Evolutionary conservation across 2,329 filamentous ascomycete species (phyloP).

Genomic region (Calonectria honghensis): DNA sequence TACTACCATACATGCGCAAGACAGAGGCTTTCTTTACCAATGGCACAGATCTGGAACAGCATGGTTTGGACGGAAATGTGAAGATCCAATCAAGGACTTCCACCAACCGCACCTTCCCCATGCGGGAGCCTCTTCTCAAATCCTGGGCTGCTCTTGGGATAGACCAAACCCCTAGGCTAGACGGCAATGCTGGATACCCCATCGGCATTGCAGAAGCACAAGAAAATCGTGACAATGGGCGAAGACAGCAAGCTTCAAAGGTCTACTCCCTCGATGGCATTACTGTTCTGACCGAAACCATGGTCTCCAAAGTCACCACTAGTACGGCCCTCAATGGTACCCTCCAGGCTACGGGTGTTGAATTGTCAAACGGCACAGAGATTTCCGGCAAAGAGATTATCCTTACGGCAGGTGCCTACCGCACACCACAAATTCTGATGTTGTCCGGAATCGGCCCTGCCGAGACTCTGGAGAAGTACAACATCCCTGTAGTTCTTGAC

Average conservation of each 20-base stretch:
- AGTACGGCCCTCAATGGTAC: background rate
- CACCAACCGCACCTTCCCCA: constrained; percentile 60
- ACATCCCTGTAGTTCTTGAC: constrained; percentile 26
- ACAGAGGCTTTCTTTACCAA: constrained; percentile 57
- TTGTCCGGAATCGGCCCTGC: constrained; percentile 61
- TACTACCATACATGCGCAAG: constrained; percentile 49
- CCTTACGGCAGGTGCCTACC: constrained; percentile 60
- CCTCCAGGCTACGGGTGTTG: constrained; percentile 13
- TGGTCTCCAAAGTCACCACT: constrained; percentile 50
- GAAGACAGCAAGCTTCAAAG: constrained; percentile 46
- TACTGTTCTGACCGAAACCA: constrained; percentile 51
- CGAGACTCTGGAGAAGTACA: constrained; percentile 35
- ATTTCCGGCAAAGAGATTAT: constrained; percentile 59
- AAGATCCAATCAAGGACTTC: constrained; percentile 55
- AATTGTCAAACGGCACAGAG: constrained; percentile 41
- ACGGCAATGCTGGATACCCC: constrained; percentile 54
- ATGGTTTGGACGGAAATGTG: constrained; percentile 62
- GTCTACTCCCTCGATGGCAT: constrained; percentile 52
- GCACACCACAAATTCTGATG: constrained; percentile 61
- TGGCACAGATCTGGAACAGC: constrained; percentile 58
- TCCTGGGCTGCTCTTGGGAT: constrained; percentile 64
- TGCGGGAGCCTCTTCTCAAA: constrained; percentile 59
- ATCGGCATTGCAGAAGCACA: constrained; percentile 57
- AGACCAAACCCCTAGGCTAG: constrained; percentile 47
- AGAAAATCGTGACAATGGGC: constrained; percentile 51